Base-by-base conservation (phyloP, 1,284 basidiomycete species). In the Trametes versicolor region DNA sequence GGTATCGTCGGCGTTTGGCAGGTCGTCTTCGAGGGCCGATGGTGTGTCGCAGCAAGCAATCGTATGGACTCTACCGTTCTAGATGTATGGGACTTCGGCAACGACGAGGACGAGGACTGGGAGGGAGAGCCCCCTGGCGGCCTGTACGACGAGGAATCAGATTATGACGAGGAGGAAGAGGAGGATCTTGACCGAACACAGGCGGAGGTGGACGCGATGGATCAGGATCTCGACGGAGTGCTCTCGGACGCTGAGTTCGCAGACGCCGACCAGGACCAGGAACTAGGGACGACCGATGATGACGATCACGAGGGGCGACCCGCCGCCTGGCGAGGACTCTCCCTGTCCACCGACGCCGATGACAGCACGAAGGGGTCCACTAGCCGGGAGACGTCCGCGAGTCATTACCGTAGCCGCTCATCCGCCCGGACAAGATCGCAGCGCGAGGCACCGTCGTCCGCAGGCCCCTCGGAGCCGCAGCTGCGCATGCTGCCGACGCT, bases 1-100 rank as follows among this genome's bases (percentile, higher is more conserved):
- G 93, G 93, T 13, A 93, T 97, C 68, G 92, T 89, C 17, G 95
- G 94, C 19, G 96, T 98, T 19, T 98, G 96, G 96, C 96, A 98
- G 77, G 95, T 98, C 53, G 90, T 95, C 32, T 97, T 97, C 77
- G 93, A 96, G 77, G 94, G 94, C 0, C 83, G 94, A 64, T 95
- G 95, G 84, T 94, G 95, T 73, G 94, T 98, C 51, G 95, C 95
- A 6, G 96, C 96, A 25, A 95, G 93, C 72, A 95, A 96, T 73
- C 85, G 92, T 51, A 87, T 86, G 62, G 90, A 93, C 63, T 80
- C 86, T 17, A 96, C 95, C 5, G 88, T 92, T 64, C 79, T 95
- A 53, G 93, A 95, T 71, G 92, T 95, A 34, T 95, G 93, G 93
- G 92, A 95, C 80, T 95, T 94, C 75, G 92, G 90, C 4, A 83